phyloP scores from a whole-genome alignment of 108 stramenopile species.

The Schizochytrium sp. region DNA sequence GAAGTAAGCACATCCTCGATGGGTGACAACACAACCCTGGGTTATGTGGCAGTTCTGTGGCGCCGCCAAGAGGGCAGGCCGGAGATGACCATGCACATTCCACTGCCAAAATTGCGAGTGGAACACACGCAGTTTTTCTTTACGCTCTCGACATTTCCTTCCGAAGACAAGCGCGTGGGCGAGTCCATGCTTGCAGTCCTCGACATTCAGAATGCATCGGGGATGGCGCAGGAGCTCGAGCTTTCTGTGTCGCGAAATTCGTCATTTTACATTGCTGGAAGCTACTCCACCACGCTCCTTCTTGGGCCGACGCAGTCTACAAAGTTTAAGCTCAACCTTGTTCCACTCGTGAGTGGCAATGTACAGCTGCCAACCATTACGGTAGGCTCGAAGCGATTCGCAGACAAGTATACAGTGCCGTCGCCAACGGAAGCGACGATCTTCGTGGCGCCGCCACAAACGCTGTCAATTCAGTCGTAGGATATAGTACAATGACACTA shows the following conservation, averaged over 20 bases:
- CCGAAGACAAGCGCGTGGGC: neutral
- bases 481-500: too few species aligned
- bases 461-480: too few species aligned
- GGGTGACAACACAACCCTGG: neutral
- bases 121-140: neutral
- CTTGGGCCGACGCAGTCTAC: neutral
- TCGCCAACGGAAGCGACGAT: neutral
- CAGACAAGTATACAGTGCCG: neutral
- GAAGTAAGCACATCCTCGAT: neutral
- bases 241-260: neutral
- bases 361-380: neutral
- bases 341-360: neutral
- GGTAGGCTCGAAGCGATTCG: neutral
- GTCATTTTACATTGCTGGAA: neutral
- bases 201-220: neutral
- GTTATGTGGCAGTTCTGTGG: neutral
- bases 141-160: neutral
- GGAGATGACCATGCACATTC: neutral
- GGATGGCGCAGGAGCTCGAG: slow-evolving; percentile 2
- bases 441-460: neutral
- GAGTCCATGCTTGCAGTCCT: neutral
- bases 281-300: neutral
- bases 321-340: neutral
- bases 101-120: neutral
- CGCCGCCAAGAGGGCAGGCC: neutral